Conservation (phyloP, 495 filamentous ascomycete species). For the Hyaloscypha variabilis region DNA sequence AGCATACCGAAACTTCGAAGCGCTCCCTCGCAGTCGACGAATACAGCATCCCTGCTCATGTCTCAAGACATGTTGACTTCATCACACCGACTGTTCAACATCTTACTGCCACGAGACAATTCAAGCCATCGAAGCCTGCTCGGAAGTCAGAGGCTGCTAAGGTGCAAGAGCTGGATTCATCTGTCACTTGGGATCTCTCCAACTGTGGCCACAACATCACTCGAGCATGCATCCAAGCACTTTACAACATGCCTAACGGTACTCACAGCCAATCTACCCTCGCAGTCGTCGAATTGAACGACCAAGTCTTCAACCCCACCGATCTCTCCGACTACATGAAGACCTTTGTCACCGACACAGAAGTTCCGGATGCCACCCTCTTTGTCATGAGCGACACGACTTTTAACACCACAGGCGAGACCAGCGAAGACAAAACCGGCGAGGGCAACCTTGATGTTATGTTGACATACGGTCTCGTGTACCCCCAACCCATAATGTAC, state of each 20-base stretch:
- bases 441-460: background rate
- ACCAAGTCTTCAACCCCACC: background rate
- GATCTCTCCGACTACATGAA: background rate
- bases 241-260: constrained; percentile 19
- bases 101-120: background rate
- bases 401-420: background rate
- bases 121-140: background rate
- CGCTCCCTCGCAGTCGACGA: constrained; percentile 28
- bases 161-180: background rate
- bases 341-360: background rate
- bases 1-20: constrained; percentile 15
- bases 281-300: constrained; percentile 9
- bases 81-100: constrained; percentile 28
- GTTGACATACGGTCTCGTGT: background rate
- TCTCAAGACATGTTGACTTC: constrained; percentile 29
- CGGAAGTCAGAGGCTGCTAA: background rate
- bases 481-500: background rate
- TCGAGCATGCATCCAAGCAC: constrained; percentile 15
- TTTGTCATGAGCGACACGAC: background rate
- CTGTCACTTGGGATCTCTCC: constrained; percentile 27
- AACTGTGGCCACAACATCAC: constrained; percentile 16
- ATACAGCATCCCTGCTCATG: constrained; percentile 30
- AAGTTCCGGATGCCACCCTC: background rate
- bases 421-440: background rate
- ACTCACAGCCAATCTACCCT: constrained; percentile 8